Evolutionary conservation across 768 basidiomycete species (phyloP), one percentile per base, ranked within the genome.

Genomic region (Macrolepiota fuliginosa): DNA sequence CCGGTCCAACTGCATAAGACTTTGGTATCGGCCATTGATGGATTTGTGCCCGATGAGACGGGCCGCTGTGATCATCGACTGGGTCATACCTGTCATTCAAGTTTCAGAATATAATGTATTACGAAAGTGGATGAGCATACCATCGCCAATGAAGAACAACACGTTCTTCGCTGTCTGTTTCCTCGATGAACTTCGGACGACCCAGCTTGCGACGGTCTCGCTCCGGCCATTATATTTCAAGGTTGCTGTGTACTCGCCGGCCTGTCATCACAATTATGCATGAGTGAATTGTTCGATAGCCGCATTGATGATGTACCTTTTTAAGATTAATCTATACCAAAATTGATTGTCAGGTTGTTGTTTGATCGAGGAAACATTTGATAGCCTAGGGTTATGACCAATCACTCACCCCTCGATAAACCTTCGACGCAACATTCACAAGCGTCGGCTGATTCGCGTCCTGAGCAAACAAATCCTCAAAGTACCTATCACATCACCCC

Each of bases 1-100:
- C 62, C 77, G 76, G 58, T 80, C 79, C 72, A 80, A 73, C 64
- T 80, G 79, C 77, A 80, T 79, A 56, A 80, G 68, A n/a, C 70
- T 70, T 63, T 80, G 77, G 62, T 80, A 80, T 46, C 70, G 72
- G 13, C 79, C 79, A 62, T 80, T 80, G 64, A 80, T 72, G n/a
- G 77, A 75, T 64, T 80, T 79, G 70, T 80, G 79, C 7, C 72
- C 75, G 40, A 80, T 78, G 36, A 80, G 68, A 24, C 79, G 77
- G 47, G 79, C 77, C 17, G 79, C 79, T 27, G 79, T 79, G 60
- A 80, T 80, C 79, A 80, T 80, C 32, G 77, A 62, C 65, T 80
- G 78, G 22, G 79, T 80, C 79, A 80, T 80, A 22, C 79, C 79
- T 80, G 49, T 29, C 29, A 22, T 27, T 24, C 12, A 11, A 22